These are phyloP conservation scores for Podospora didyma DNA, from an alignment of 495 filamentous ascomycete species.

Conservation along the genomic window DNA sequence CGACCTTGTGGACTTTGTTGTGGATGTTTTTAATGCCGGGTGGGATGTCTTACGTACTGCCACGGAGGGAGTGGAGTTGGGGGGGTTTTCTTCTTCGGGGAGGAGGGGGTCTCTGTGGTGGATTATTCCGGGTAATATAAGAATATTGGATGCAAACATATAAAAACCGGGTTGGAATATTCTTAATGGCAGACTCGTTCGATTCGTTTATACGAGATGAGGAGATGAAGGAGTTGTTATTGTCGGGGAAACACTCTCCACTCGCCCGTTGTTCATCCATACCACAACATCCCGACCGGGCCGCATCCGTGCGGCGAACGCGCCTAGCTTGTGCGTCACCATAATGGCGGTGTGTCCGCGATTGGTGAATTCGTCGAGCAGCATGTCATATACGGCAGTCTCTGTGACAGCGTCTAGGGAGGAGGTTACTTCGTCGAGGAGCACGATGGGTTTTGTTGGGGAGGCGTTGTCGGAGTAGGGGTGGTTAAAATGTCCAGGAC, in stretches of 20 bases:
- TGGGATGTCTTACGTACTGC: too few species aligned
- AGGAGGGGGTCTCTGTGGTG: too few species aligned
- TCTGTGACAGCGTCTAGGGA: constrained; percentile 78
- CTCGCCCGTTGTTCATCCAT: constrained; percentile 30
- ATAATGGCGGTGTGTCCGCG: constrained; percentile 54
- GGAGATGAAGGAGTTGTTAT: not conserved
- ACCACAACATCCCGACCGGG: constrained; percentile 26
- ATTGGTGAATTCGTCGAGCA: constrained; percentile 50
- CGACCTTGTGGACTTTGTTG: too few species aligned
- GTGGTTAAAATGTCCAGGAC: too few species aligned
- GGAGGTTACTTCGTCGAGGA: constrained; percentile 82
- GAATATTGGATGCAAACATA: too few species aligned
- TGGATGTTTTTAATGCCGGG: too few species aligned
- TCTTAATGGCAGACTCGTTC: too few species aligned
- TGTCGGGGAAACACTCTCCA: constrained; percentile 14
- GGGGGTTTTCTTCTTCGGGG: too few species aligned
- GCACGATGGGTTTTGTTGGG: constrained; percentile 51
- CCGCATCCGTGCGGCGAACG: constrained; percentile 29
- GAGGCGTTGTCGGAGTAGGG: not conserved
- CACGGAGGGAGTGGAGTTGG: too few species aligned
- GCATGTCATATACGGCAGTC: constrained; percentile 65
- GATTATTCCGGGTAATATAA: too few species aligned
- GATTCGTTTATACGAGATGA: too few species aligned
- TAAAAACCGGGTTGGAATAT: too few species aligned
- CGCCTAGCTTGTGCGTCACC: constrained; percentile 60